phyloP scores from a whole-genome alignment of 2,329 filamentous ascomycete species.

The Aspergillus quadrilineatus region DNA sequence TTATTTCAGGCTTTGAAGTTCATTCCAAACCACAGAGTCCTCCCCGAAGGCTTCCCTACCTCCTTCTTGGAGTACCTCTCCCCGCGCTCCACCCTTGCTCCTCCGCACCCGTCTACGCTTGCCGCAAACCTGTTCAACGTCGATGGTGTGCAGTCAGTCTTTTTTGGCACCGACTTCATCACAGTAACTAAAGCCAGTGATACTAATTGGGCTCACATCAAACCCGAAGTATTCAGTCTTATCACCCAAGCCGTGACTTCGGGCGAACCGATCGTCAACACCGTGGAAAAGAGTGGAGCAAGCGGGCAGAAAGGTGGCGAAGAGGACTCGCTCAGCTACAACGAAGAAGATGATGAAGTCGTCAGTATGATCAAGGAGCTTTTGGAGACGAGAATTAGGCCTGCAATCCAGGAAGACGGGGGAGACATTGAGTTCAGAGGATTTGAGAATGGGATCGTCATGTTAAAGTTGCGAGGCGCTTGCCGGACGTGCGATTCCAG shows the following conservation, averaged over 20 bases:
- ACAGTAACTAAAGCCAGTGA: slow-evolving; percentile 89
- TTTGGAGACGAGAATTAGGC: slow-evolving; percentile 88
- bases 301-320: slow-evolving; percentile 50
- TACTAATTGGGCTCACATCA: slow-evolving; percentile 90
- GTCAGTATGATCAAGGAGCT: slow-evolving; percentile 99
- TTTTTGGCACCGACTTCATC: slow-evolving; percentile 94
- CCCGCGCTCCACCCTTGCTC: slow-evolving; percentile 81
- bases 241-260: slow-evolving; percentile 90
- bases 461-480: slow-evolving; percentile 83
- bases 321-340: slow-evolving; percentile 74
- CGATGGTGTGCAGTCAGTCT: slow-evolving; percentile 90
- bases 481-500: slow-evolving; percentile 96
- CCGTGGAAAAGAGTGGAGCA: slow-evolving; percentile 60
- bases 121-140: slow-evolving; percentile 88
- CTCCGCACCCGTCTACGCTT: slow-evolving; percentile 86
- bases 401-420: slow-evolving; percentile 95
- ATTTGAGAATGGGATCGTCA: slow-evolving; percentile 81
- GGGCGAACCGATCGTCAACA: slow-evolving; percentile 76
- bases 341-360: slow-evolving; percentile 89
- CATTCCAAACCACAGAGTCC: slow-evolving; percentile 80
- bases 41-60: slow-evolving; percentile 70
- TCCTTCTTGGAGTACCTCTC: slow-evolving; percentile 90
- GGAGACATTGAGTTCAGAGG: slow-evolving; percentile 95
- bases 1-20: slow-evolving; percentile 73
- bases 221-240: slow-evolving; percentile 89